Evolutionary conservation across 2,329 filamentous ascomycete species (phyloP), one percentile per base, ranked within the genome.

Genomic region (Aureobasidium pullulans): DNA sequence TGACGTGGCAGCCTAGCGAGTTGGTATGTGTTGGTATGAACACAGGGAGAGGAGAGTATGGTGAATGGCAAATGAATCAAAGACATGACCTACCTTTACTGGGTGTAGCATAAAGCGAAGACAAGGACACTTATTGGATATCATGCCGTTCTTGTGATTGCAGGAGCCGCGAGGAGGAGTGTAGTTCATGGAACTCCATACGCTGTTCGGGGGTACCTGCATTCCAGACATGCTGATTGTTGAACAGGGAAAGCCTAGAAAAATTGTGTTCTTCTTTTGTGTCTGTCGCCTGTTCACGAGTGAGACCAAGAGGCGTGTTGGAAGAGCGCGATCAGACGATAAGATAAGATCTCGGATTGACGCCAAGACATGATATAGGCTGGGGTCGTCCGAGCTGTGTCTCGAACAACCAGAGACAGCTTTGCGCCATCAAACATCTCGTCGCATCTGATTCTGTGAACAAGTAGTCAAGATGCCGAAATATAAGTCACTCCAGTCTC

Each of bases 51-150:
- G 28, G 9, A 31, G 9, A 34, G 7, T 5, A n/a, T 34, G n/a
- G 11, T 2, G 16, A 46, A 9, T 44, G 5, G 11, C 6, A 40
- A n/a, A n/a, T 19, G 16, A 43, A 32, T 10, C 11, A 43, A n/a
- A 32, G 47, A 19, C n/a, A 37, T 10, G 29, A 56, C 65, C 50
- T 66, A 76, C 79, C 70, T 83, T 81, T 44, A 82, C 71, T 0
- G 80, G 80, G 68, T 82, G 80, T 6, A 81, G 68, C 80, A 83
- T 83, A 71, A 82, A 83, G 16, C 80, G 74, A 43, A 80, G 68
- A 66, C 80, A 83, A 4, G 80, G 72, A 63, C 80, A 83, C 53
- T 70, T 75, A 1, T 75, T 66, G 2, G 72, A 74, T 34, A 81
- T 67, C 15, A 80, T 66, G 28, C 74, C 75, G 2, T 71, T 68